These are phyloP conservation scores for Melampsora larici-populina DNA, from an alignment of 1,284 basidiomycete species.

Conservation along the genomic window DNA sequence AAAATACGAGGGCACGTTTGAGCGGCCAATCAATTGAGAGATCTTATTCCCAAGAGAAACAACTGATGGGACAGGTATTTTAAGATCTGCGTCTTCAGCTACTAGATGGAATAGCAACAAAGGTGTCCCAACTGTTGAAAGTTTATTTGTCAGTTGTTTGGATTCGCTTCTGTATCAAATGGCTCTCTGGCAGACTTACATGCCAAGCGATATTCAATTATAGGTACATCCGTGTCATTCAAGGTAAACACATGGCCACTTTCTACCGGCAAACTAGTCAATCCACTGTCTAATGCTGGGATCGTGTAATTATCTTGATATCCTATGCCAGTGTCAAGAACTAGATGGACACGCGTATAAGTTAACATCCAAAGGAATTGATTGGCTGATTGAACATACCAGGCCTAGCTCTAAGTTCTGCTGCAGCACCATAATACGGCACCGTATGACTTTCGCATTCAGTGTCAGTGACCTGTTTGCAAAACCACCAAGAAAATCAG, in stretches of 20 bases:
- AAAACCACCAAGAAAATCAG: neutral
- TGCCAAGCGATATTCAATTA: constrained; percentile 39
- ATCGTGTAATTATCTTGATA: constrained; percentile 38
- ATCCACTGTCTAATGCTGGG: constrained; percentile 36
- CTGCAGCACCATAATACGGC: constrained; percentile 34
- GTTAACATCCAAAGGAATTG: neutral
- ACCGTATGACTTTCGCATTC: constrained; percentile 42
- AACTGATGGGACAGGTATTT: neutral
- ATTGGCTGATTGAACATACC: neutral
- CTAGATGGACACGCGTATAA: constrained; percentile 1
- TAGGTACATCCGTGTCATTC: constrained; percentile 20
- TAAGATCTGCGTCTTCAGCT: constrained; percentile 13
- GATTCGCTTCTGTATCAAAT: neutral
- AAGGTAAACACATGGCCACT: constrained; percentile 28
- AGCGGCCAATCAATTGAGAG: neutral
- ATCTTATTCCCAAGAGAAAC: neutral
- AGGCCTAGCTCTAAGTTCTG: constrained; percentile 25
- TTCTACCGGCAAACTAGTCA: constrained; percentile 35
- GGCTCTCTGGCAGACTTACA: constrained; percentile 13
- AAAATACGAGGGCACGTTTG: neutral
- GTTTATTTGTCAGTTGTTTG: neutral
- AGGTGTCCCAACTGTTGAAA: constrained; percentile 30
- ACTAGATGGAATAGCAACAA: constrained; percentile 41
- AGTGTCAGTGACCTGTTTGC: constrained; percentile 2
- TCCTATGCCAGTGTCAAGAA: constrained; percentile 34